Evolutionary conservation across 257 asterid species (phyloP), one percentile per base, ranked within the genome.

Genomic region (Thymus quinquecostatus): DNA sequence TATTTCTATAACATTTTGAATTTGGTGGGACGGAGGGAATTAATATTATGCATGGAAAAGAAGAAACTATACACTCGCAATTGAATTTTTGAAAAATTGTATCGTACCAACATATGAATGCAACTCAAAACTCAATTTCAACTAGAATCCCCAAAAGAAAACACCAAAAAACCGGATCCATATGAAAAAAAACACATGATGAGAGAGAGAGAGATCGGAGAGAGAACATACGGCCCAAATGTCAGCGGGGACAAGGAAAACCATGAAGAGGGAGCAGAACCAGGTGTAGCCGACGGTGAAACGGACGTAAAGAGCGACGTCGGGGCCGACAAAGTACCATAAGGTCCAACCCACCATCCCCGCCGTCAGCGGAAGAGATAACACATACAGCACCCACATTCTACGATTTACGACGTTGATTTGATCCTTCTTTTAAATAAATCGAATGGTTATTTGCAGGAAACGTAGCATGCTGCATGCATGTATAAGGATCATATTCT

Each of bases 231-330:
- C 96, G 56, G 88, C 76, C 96, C 96, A 89, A 74, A 89, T 87
- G 72, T 89, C 96, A 21, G 91, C 92, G 13, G 96, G 96, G 62
- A 89, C 96, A 54, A 87, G 92, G 74, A 81, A 81, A 79, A 89
- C 85, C 69, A 87, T 83, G 74, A 87, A 86, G 78, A 89, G 79
- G 62, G 95, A 86, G 68, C 88, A 89, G 77, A 89, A 89, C 95
- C 96, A 89, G 80, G 96, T 71, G 84, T 89, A 89, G 28, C 88
- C 92, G 48, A 89, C 95, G 80, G 91, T 82, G 77, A 77, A 8
- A 11, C 81, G 82, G 64, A 88, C 92, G 78, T 88, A 85, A 50
- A 80, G 82, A 71, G 92, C 87, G 6, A 88, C 97, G 55, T 86
- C 86, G 2, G 92, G 95, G 54, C 95, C 83, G 51, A 87, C 88